Conservation (phyloP, 1,284 basidiomycete genomes). For the Leucoagaricus sp. region DNA sequence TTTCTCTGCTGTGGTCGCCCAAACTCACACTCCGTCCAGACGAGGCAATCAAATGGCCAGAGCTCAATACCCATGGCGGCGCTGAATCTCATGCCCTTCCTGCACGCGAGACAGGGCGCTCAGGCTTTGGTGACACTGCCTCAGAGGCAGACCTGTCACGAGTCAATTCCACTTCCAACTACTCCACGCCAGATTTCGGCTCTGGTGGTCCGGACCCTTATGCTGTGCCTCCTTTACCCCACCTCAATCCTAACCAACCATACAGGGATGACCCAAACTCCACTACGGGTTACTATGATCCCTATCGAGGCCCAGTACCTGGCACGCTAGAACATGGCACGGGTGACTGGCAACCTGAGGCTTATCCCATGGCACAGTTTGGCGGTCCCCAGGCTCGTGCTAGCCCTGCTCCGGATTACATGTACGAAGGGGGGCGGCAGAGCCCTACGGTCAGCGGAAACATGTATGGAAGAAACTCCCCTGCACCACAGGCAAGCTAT, state of each 20-base stretch:
- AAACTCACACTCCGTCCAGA: constrained; percentile 39
- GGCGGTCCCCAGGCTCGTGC: constrained; percentile 27
- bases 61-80: constrained; percentile 63
- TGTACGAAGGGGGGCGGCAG: constrained; percentile 31
- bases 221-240: constrained; percentile 81
- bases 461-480: constrained; percentile 30
- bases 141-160: constrained; percentile 60
- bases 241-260: constrained; percentile 73
- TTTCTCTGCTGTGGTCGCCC: constrained; percentile 15
- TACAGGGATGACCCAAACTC: constrained; percentile 70
- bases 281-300: constrained; percentile 64
- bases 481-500: constrained; percentile 31
- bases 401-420: constrained; percentile 28
- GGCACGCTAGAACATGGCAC: constrained; percentile 54
- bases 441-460: constrained; percentile 44
- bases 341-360: constrained; percentile 48
- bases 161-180: constrained; percentile 49
- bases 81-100: constrained; percentile 61
- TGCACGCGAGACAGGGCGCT: constrained; percentile 59
- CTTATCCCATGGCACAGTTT: constrained; percentile 79
- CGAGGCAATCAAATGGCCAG: constrained; percentile 87
- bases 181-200: constrained; percentile 46
- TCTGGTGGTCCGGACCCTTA: constrained; percentile 62
- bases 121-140: constrained; percentile 65
- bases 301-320: constrained; percentile 73